Evolutionary conservation across 2,329 filamentous ascomycete genomes (phyloP).

Genomic region (Mollisiaceae sp.): DNA sequence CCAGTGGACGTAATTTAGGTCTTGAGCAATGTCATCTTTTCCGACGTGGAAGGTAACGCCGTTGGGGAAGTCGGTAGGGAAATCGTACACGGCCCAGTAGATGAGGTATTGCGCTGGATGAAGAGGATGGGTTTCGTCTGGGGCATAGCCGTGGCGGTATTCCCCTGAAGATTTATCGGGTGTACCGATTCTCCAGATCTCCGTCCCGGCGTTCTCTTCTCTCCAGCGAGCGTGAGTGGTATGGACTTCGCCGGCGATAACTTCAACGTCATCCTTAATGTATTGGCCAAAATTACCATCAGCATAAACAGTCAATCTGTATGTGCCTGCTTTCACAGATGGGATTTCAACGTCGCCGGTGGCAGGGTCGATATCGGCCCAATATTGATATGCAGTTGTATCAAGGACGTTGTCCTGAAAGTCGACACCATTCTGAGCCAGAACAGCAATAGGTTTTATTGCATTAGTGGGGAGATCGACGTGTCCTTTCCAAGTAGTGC

Average conservation of each 20-base stretch:
- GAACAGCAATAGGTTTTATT: conserved; percentile 58
- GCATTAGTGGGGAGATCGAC: conserved; percentile 58
- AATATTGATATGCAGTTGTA: conserved; percentile 64
- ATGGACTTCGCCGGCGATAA: conserved; percentile 48
- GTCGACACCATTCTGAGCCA: conserved; percentile 56
- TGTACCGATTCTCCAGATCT: conserved; percentile 66
- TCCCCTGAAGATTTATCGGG: conserved; percentile 67
- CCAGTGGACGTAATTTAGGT: conserved; percentile 71
- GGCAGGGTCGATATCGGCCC: conserved; percentile 54
- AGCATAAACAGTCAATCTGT: conserved; percentile 67
- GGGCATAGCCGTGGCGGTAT: conserved; percentile 61
- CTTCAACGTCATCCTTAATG: conserved; percentile 53
- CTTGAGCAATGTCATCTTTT: conserved; percentile 51
- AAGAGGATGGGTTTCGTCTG: conserved; percentile 53
- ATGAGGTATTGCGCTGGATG: conserved; percentile 63
- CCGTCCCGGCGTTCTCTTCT: conserved; percentile 59
- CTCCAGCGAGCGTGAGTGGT: conserved; percentile 53
- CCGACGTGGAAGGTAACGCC: conserved; percentile 64
- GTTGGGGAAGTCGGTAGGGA: conserved; percentile 60
- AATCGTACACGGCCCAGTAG: conserved; percentile 67
- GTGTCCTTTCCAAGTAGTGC: conserved; percentile 56
- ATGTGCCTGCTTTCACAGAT: conserved; percentile 61
- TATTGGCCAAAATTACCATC: conserved; percentile 66
- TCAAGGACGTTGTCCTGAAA: conserved; percentile 65
- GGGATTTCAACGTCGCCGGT: conserved; percentile 57